Evolutionary conservation across 2,329 filamentous ascomycete species (phyloP).

Genomic region (Pseudopyricularia javanii): DNA sequence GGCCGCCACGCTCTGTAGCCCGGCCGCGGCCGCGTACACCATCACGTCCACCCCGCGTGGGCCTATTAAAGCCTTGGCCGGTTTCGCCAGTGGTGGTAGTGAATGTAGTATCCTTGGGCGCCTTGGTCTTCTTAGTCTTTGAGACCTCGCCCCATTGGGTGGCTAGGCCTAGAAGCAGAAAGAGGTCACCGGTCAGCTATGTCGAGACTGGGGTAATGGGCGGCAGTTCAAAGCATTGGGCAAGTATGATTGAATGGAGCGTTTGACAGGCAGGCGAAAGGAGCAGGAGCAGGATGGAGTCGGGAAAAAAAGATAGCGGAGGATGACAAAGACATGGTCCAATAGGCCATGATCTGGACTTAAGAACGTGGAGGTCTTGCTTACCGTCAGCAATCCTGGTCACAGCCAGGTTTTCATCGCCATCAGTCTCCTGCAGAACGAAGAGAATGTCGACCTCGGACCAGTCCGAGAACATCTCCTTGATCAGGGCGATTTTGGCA

Average conservation of each 20-base stretch:
- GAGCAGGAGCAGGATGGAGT: slow-evolving; percentile 10
- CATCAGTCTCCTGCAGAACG: slow-evolving; percentile 78
- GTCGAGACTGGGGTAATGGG: background rate
- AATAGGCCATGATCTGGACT: background rate
- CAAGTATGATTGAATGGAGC: background rate
- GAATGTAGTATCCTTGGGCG: slow-evolving; percentile 42
- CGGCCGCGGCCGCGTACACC: slow-evolving; percentile 50
- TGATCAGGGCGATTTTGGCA: slow-evolving; percentile 65
- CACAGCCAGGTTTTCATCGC: slow-evolving; percentile 63
- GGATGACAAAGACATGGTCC: background rate
- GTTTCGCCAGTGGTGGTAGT: slow-evolving; percentile 39
- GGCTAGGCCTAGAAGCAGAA: slow-evolving; percentile 47
- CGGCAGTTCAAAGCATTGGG: background rate
- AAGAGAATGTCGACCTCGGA: slow-evolving; percentile 90
- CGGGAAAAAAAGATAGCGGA: slow-evolving; percentile 1
- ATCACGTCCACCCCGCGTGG: slow-evolving; percentile 51
- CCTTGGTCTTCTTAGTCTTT: slow-evolving; percentile 70
- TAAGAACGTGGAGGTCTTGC: slow-evolving; percentile 4
- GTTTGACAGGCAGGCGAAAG: slow-evolving; percentile 2
- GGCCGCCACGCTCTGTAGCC: slow-evolving; percentile 49
- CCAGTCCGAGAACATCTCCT: slow-evolving; percentile 92
- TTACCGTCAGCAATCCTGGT: slow-evolving; percentile 71
- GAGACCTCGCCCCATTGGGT: slow-evolving; percentile 78
- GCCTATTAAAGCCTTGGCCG: slow-evolving; percentile 29
- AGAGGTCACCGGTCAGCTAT: background rate